Evolutionary conservation across 2,329 filamentous ascomycete species (phyloP), one percentile per base, ranked within the genome.

Genomic region (Colletotrichum eremochloae): DNA sequence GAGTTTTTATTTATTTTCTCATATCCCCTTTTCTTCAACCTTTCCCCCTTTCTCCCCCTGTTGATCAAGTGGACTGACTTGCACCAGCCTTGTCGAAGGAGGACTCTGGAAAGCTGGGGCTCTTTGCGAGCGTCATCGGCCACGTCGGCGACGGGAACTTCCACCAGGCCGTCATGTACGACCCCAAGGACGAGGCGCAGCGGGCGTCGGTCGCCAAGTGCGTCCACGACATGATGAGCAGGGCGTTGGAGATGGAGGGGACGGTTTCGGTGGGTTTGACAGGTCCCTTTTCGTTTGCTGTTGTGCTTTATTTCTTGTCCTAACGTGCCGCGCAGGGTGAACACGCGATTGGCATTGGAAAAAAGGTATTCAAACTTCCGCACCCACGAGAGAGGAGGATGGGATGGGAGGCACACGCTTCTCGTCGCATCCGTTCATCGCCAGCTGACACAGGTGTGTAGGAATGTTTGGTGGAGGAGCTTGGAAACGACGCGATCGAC

Each of bases 61-160:
- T 1, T 2, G 8, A 18, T 15, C 29, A 8, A 15, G 15, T 52
- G 11, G 50, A 14, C 12, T 33, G 4, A 20, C 55, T 5, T 2
- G 15, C 7, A 15, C 5, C 20, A 81, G 91, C 93, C 74, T 85
- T 89, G 61, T 93, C 91, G 1, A 93, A 93, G 77, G 82, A 88
- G 31, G 88, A 92, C 75, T 91, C 93, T 56, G 84, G 82, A 11
- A 84, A 87, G 75, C 89, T 90, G 40, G 90, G 91, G 0, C 81
- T 95, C 2, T 84, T 90, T 50, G 90, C 86, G 31, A 88, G 87
- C 52, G 92, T 94, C n/a, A 86, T 93, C 33, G 92, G 92, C 0
- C 92, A 94, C 78, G 92, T 93, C 1, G 92, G 92, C 2, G 92
- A 94, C 79, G 92, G 92, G 29, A 94, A 94, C 77, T 94, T 94